Percentiles rank a stretch among this genome's conserved stretches.
These are phyloP conservation scores for Naganishia albida DNA, from an alignment of 1,284 basidiomycete genomes.

Conservation along the genomic window DNA sequence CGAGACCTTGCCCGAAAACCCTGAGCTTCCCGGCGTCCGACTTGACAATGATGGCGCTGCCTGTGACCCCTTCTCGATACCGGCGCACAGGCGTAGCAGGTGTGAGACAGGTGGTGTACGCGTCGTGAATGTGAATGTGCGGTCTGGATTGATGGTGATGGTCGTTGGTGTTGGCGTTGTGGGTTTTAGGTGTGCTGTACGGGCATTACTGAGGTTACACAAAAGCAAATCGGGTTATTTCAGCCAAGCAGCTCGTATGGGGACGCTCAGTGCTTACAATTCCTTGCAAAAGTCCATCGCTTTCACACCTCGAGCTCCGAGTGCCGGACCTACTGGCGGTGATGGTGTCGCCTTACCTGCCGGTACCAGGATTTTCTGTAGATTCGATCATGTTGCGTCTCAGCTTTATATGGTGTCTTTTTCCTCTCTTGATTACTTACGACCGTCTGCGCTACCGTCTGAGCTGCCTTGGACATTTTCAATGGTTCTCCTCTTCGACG, in stretches of 20 bases:
- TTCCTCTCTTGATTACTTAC: background rate
- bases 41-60: conserved; percentile 28
- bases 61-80: conserved; percentile 82
- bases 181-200: conserved; percentile 81
- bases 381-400: background rate
- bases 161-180: conserved; percentile 86
- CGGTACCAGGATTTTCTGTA: conserved; percentile 79
- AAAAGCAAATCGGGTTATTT: background rate
- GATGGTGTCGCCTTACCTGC: conserved; percentile 95
- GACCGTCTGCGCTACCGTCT: conserved; percentile 20
- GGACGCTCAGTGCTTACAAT: conserved; percentile 55
- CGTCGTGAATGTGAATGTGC: conserved; percentile 88
- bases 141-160: conserved; percentile 91
- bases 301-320: conserved; percentile 97
- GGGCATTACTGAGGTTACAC: conserved; percentile 66
- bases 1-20: conserved; percentile 72
- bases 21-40: conserved; percentile 11
- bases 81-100: conserved; percentile 88
- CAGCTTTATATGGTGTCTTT: background rate
- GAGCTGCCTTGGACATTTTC: conserved; percentile 20
- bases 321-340: conserved; percentile 93
- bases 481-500: background rate
- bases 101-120: conserved; percentile 90
- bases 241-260: background rate
- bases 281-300: conserved; percentile 99